Evolutionary conservation across 179 eudicot genomes (phyloP).

Genomic region (Nepenthes alata): DNA sequence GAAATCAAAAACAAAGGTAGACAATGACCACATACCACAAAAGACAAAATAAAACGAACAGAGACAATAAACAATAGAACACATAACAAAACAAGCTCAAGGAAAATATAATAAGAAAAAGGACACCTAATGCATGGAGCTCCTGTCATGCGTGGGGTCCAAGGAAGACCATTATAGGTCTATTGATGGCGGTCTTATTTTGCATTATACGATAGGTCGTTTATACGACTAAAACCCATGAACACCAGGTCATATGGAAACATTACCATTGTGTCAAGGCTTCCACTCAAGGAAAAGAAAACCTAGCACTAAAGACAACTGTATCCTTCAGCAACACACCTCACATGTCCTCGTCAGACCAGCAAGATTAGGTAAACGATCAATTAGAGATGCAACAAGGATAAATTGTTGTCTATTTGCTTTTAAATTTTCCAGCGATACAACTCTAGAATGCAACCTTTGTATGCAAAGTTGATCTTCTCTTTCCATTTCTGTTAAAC

Average conservation of each 20-base stretch:
- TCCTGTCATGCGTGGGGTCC: too few relatives aligned
- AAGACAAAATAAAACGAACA: slow-evolving; percentile 2
- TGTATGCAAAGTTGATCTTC: slow-evolving; percentile 83
- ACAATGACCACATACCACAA: slow-evolving; percentile 6
- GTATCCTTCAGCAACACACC: slow-evolving; percentile 23
- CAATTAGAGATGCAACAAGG: slow-evolving; percentile 80
- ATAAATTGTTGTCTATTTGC: slow-evolving; percentile 64
- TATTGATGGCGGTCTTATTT: too few relatives aligned
- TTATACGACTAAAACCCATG: too few relatives aligned
- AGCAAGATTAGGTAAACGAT: slow-evolving; percentile 97
- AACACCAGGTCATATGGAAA: too few relatives aligned
- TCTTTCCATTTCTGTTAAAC: slow-evolving; percentile 50
- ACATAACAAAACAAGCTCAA: not conserved
- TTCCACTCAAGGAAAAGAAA: too few relatives aligned
- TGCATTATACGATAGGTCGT: too few relatives aligned
- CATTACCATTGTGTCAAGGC: too few relatives aligned
- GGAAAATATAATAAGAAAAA: not conserved
- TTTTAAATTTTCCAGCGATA: slow-evolving; percentile 42
- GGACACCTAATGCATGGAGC: not conserved
- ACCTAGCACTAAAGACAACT: not conserved
- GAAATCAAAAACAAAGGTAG: slow-evolving; percentile 6
- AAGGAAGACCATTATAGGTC: too few relatives aligned
- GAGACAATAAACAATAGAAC: not conserved
- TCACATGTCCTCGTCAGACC: slow-evolving; percentile 96
- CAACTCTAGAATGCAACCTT: slow-evolving; percentile 48